Conservation (phyloP, 2,329 filamentous ascomycete species). For the Zymoseptoria crescenta region DNA sequence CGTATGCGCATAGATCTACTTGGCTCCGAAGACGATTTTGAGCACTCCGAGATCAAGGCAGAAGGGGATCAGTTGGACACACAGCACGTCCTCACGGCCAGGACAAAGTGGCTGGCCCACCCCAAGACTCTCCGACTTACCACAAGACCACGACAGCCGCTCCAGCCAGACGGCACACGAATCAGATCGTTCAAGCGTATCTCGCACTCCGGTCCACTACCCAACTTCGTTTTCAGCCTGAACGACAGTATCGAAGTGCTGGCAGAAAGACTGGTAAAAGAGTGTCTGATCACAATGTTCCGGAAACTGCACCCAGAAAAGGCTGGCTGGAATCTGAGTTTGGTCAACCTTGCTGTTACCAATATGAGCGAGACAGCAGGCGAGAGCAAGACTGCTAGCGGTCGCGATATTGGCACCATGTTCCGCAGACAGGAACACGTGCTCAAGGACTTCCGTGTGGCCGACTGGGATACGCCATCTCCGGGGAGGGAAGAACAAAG, state of each 20-base stretch:
- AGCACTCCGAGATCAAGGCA: constrained; percentile 24
- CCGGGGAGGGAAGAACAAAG: constrained; percentile 4
- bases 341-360: constrained; percentile 80
- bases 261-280: constrained; percentile 61
- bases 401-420: constrained; percentile 74
- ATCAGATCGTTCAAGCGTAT: constrained; percentile 58
- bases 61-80: constrained; percentile 22
- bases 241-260: constrained; percentile 51
- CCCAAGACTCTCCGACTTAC: constrained; percentile 77
- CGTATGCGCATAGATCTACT: constrained; percentile 74
- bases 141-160: constrained; percentile 55
- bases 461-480: constrained; percentile 31
- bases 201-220: constrained; percentile 67
- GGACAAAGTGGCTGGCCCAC: constrained; percentile 62
- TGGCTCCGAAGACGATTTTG: constrained; percentile 39
- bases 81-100: constrained; percentile 1
- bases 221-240: constrained; percentile 63
- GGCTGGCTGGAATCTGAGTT: constrained; percentile 66
- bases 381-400: constrained; percentile 40
- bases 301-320: constrained; percentile 63
- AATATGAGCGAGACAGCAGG: constrained; percentile 60
- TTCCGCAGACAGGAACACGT: constrained; percentile 66
- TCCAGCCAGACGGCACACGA: constrained; percentile 47
- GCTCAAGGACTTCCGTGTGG: constrained; percentile 58
- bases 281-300: constrained; percentile 64